A percentile compares a stretch with the other conserved stretches of the same genome.
phyloP scores from a whole-genome alignment of 352 stramenopile genomes.

The Elongisporangium prolatum region DNA sequence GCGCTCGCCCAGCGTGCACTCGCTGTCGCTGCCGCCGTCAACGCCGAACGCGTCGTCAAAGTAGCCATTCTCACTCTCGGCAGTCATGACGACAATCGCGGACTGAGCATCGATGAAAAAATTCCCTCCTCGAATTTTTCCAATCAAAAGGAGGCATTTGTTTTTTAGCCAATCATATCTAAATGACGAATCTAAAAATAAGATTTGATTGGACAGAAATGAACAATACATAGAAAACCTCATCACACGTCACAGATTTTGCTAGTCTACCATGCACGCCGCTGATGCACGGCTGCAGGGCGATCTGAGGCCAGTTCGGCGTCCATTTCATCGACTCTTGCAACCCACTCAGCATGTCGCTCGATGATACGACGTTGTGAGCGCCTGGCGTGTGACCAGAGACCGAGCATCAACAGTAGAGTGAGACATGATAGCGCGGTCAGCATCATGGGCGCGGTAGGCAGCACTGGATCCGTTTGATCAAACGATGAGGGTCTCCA shows the following conservation, averaged over 20 bases:
- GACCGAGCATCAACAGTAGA: conserved; percentile 15
- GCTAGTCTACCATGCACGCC: not conserved
- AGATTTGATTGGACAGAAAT: not conserved
- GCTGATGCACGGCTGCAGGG: not conserved
- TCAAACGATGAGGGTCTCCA: not conserved
- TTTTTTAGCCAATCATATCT: not conserved
- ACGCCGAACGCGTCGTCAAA: not conserved
- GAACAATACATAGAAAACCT: not conserved
- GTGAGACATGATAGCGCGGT: conserved; percentile 17
- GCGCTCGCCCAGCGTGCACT: not conserved
- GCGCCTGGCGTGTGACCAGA: conserved; percentile 18
- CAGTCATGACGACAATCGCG: no score
- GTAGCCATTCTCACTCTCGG: not conserved
- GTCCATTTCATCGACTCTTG: conserved; percentile 24
- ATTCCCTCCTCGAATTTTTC: no score
- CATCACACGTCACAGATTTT: conserved; percentile 9
- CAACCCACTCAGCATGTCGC: conserved; percentile 19
- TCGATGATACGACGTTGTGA: conserved; percentile 15
- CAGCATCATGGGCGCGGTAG: conserved; percentile 8
- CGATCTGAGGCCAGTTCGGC: conserved; percentile 10
- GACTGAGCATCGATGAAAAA: no score
- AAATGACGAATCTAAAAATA: not conserved
- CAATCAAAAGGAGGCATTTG: no score
- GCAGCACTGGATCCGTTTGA: not conserved
- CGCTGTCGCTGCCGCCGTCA: not conserved